Conservation (phyloP, 805 yeast species). For the Blastobotrys robertii region DNA sequence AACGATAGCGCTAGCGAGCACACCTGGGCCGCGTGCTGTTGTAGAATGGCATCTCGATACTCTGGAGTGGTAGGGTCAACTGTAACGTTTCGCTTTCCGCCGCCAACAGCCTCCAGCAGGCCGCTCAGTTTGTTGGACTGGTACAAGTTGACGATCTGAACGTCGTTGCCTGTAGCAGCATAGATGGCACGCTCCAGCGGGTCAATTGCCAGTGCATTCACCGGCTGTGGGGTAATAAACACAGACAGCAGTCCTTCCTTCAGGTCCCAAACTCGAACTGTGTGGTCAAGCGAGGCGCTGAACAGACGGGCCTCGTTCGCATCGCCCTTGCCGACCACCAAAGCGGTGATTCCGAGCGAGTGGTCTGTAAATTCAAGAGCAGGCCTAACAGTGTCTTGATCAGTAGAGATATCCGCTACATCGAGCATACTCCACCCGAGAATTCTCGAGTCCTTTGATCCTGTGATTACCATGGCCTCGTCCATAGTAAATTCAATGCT, state of each 20-base stretch:
- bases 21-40: constrained; percentile 29
- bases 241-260: constrained; percentile 48
- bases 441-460: constrained; percentile 75
- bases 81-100: constrained; percentile 42
- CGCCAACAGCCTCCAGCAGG: constrained; percentile 50
- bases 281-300: constrained; percentile 64
- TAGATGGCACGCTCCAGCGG: constrained; percentile 71
- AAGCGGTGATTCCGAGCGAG: constrained; percentile 40
- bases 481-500: constrained; percentile 50
- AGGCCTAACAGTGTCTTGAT: constrained; percentile 20
- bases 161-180: constrained; percentile 55
- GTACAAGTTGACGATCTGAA: constrained; percentile 45
- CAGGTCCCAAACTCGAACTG: constrained; percentile 63
- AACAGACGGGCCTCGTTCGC: constrained; percentile 52
- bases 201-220: constrained; percentile 54
- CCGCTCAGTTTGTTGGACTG: constrained; percentile 29
- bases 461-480: constrained; percentile 57
- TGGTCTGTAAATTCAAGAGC: constrained; percentile 25
- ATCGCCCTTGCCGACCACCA: constrained; percentile 42
- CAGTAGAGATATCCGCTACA: constrained; percentile 34
- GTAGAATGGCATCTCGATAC: constrained; percentile 13
- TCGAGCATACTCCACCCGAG: constrained; percentile 65
- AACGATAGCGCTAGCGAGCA: constrained; percentile 50
- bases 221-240: constrained; percentile 52
- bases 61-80: constrained; percentile 17